Evolutionary conservation across 208 protist genomes (phyloP), one percentile per base, ranked within the genome.

Genomic region (Wallacemonas sp.): DNA sequence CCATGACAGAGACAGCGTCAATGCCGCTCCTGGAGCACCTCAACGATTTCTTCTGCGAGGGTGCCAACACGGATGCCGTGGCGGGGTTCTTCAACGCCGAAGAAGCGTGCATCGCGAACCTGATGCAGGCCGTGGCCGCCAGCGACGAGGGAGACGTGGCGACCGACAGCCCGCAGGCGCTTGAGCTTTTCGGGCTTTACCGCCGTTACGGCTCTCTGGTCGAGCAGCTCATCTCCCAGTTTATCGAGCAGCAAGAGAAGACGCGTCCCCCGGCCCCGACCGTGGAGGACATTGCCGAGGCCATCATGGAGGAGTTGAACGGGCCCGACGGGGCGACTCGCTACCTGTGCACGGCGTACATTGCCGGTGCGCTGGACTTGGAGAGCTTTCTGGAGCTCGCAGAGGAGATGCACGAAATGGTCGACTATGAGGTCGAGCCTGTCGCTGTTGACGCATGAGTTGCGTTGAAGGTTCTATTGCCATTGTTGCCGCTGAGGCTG

Each of bases 291-390:
- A 67, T 94, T 22, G 82, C 78, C 3, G 54, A 62, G 10, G 78
- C 75, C 1, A 76, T 91, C 32, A 77, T 83, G 69, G 59, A 80
- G 5, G 83, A 86, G 44, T 82, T 72, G 76, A 33, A 71, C 44
- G 39, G 74, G 11, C 70, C 81, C 2, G 42, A 73, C 32, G 74
- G 68, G 22, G 67, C 57, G 2, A 79, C 77, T 33, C 67, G 73
- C 12, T 82, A 82, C 67, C 54, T 87, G 23, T 91, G 86, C 65
- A 86, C 80, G 7, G 74, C 72, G 23, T 92, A 95, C 72, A 79
- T 95, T 61, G 86, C 75, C 1, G 86, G 79, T 2, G 82, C 84
- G 25, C 69, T 92, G 20, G 81, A 89, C 62, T 86, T 91, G 73
- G 71, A 82, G n/a, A 69, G 74, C 3, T 95, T 95, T 63, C 69